Evolutionary conservation across 768 basidiomycete species (phyloP).

Genomic region (Auriscalpium orientale): DNA sequence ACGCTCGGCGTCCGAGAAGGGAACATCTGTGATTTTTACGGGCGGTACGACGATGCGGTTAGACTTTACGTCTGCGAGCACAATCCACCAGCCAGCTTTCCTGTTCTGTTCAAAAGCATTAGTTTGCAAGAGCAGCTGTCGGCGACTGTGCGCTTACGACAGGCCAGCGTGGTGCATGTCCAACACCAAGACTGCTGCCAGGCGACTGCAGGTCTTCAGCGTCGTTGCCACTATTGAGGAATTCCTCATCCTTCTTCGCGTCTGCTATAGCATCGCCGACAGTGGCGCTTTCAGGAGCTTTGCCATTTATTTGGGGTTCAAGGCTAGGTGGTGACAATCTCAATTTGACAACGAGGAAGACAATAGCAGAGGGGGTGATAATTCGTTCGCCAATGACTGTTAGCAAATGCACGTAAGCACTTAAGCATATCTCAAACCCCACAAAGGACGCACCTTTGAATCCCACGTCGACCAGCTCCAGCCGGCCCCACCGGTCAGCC

Average conservation of each 20-base stretch:
- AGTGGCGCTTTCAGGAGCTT: constrained; percentile 32
- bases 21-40: constrained; percentile 72
- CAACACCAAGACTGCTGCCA: constrained; percentile 42
- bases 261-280: constrained; percentile 39
- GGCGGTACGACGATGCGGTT: constrained; percentile 86
- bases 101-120: constrained; percentile 46
- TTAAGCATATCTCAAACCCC: not conserved
- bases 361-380: constrained; percentile 83
- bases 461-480: constrained; percentile 72
- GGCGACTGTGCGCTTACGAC: constrained; percentile 41
- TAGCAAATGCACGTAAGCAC: not conserved
- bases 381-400: constrained; percentile 86
- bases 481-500: constrained; percentile 59
- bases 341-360: constrained; percentile 79
- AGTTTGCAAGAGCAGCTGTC: not conserved
- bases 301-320: constrained; percentile 21
- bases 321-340: constrained; percentile 52
- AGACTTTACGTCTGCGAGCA: constrained; percentile 81
- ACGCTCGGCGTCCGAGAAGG: constrained; percentile 42
- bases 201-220: constrained; percentile 49
- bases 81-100: constrained; percentile 88
- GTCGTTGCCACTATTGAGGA: constrained; percentile 55
- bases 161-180: constrained; percentile 95
- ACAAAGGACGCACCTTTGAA: constrained; percentile 65
- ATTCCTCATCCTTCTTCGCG: constrained; percentile 51